Conservation (phyloP, 352 stramenopile species). For the Phytophthora lateralis region DNA sequence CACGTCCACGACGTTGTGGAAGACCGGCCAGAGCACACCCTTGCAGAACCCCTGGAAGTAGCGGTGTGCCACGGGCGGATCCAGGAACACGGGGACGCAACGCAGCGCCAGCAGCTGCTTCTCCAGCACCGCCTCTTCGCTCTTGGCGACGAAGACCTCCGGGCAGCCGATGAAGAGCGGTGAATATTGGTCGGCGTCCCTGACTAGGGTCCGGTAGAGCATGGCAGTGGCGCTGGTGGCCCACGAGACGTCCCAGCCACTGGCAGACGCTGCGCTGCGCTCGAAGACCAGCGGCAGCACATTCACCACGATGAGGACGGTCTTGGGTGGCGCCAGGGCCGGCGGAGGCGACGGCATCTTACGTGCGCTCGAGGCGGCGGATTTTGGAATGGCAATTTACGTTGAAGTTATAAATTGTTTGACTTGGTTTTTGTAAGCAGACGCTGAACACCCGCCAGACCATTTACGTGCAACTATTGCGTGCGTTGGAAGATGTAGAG, state of each 20-base stretch:
- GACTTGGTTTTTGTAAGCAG: conserved; percentile 20
- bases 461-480: conserved; percentile 1
- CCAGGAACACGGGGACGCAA: conserved; percentile 96
- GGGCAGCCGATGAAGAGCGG: conserved; percentile 78
- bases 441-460: conserved; percentile 7
- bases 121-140: conserved; percentile 69
- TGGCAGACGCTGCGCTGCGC: conserved; percentile 40
- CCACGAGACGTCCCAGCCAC: conserved; percentile 69
- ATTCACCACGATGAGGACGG: conserved; percentile 81
- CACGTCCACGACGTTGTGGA: conserved; percentile 97
- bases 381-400: conserved; percentile 18
- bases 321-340: conserved; percentile 37
- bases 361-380: conserved; percentile 5
- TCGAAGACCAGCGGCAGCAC: conserved; percentile 80
- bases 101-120: conserved; percentile 88
- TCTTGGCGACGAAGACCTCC: conserved; percentile 68
- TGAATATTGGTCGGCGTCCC: conserved; percentile 51
- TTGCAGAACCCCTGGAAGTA: conserved; percentile 97
- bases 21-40: conserved; percentile 96
- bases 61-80: conserved; percentile 79
- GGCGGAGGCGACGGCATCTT: conserved; percentile 10
- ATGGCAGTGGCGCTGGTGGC: conserved; percentile 75
- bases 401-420: conserved; percentile 7
- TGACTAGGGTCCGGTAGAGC: conserved; percentile 79
- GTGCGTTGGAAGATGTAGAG: conserved; percentile 43